Base-by-base conservation (phyloP, 371 early-diverging fungal species). In the Batrachochytrium dendrobatidis region DNA sequence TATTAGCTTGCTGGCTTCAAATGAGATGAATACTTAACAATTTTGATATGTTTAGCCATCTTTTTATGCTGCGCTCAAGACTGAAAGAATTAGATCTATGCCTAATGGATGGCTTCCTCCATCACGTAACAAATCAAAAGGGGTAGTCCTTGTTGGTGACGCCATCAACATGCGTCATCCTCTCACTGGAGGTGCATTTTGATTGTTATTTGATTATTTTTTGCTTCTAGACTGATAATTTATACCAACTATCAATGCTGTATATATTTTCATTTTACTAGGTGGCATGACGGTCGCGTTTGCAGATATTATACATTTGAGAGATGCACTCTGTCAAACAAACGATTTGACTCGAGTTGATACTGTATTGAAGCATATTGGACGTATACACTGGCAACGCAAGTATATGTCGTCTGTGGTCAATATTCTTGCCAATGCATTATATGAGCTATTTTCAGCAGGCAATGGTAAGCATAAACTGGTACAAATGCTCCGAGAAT, bases 251-350 rank as follows among this genome's bases (percentile, higher is more conserved):
- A 17, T 6, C 52, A 32, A 18, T 30, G 10, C 12, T 57, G 22
- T 24, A 25, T 46, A 10, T 18, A 17, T 59, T 73, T n/a, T n/a
- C n/a, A n/a, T n/a, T n/a, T n/a, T n/a, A n/a, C n/a, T n/a, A n/a
- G n/a, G 86, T 56, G 97, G 97, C 20, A 96, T 96, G 97, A 95
- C 97, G 0, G 90, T 96, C 0, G 96, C 88, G 1, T 74, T 94
- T 33, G 86, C 86, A 75, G 97, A 96, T 71, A 89, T 90, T 3
- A 83, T 91, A 1, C 74, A 82, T 10, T 54, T 91, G 33, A 62
- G 71, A 2, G 70, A 83, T 0, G 62, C 84, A 17, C 70, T 93
- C 10, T 65, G 70, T 17, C 39, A 5, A 46, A 66, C 81, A 17
- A 75, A 78, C 20, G 76, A 82, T 32, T 66, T 71, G 39, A 76